Conservation (phyloP, 2,329 filamentous ascomycete genomes). For the Blastomyces gilchristii region DNA sequence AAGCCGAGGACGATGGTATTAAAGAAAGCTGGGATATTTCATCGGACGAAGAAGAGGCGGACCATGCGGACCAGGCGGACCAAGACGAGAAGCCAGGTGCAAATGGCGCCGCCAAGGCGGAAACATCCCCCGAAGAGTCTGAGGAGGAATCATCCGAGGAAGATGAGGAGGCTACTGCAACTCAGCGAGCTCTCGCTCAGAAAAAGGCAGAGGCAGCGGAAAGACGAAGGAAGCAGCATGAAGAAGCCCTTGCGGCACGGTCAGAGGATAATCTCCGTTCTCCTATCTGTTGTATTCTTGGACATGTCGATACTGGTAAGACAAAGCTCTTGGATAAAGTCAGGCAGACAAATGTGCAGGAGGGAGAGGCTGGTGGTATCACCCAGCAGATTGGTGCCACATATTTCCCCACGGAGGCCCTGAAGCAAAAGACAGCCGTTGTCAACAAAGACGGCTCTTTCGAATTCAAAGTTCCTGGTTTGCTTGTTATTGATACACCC, state of each 20-base stretch:
- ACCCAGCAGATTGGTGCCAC: constrained; percentile 99
- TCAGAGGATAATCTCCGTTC: constrained; percentile 93
- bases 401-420: constrained; percentile 92
- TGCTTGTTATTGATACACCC: constrained; percentile 93
- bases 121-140: constrained; percentile 43
- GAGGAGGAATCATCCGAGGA: constrained; percentile 51
- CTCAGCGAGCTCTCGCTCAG: constrained; percentile 59
- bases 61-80: constrained; percentile 23
- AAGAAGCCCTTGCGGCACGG: constrained; percentile 79
- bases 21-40: constrained; percentile 90
- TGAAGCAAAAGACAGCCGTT: constrained; percentile 83
- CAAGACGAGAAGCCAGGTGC: constrained; percentile 20
- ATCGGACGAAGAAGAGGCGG: constrained; percentile 45
- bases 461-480: constrained; percentile 94
- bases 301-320: constrained; percentile 99
- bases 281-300: constrained; percentile 98
- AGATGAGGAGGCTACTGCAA: constrained; percentile 66
- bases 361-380: constrained; percentile 98
- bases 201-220: constrained; percentile 83
- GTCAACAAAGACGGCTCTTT: constrained; percentile 85
- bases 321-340: constrained; percentile 99
- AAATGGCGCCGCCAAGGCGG: constrained; percentile 12
- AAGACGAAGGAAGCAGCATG: constrained; percentile 77
- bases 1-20: constrained; percentile 62
- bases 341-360: constrained; percentile 95